Percentiles rank a stretch among this genome's conserved stretches.
These are phyloP conservation scores for Hygrocybe coccinea DNA, from an alignment of 768 basidiomycete genomes.

Conservation along the genomic window DNA sequence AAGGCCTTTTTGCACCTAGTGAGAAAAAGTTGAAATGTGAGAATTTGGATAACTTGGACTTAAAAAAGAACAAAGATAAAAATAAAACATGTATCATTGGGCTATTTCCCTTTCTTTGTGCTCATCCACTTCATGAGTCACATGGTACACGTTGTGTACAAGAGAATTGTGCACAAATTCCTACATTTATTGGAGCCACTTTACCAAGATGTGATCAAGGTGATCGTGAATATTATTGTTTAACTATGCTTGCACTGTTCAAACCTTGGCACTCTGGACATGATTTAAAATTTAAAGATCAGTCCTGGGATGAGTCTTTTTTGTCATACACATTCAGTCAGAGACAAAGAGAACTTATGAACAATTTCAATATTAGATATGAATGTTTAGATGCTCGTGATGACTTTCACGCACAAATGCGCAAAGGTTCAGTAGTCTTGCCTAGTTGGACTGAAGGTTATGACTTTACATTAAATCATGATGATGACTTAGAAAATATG, in stretches of 20 bases:
- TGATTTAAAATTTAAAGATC: conserved; percentile 18
- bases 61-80: too few species aligned
- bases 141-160: background rate
- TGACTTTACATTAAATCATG: too few species aligned
- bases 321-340: conserved; percentile 11
- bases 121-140: conserved; percentile 2
- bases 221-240: too few species aligned
- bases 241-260: too few species aligned
- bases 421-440: too few species aligned
- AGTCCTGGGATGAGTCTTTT: conserved; percentile 27
- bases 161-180: conserved; percentile 11
- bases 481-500: too few species aligned
- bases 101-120: conserved; percentile 16
- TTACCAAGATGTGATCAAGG: conserved; percentile 29
- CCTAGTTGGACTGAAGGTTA: too few species aligned
- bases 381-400: conserved; percentile 33
- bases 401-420: background rate
- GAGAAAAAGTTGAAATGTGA: too few species aligned
- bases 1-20: too few species aligned
- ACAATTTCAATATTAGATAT: conserved; percentile 30
- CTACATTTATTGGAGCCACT: conserved; percentile 28
- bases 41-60: too few species aligned
- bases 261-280: too few species aligned
- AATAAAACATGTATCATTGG: conserved; percentile 25
- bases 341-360: too few species aligned